phyloP scores from a whole-genome alignment of 495 filamentous ascomycete genomes.

The Endocarpon pusillum region DNA sequence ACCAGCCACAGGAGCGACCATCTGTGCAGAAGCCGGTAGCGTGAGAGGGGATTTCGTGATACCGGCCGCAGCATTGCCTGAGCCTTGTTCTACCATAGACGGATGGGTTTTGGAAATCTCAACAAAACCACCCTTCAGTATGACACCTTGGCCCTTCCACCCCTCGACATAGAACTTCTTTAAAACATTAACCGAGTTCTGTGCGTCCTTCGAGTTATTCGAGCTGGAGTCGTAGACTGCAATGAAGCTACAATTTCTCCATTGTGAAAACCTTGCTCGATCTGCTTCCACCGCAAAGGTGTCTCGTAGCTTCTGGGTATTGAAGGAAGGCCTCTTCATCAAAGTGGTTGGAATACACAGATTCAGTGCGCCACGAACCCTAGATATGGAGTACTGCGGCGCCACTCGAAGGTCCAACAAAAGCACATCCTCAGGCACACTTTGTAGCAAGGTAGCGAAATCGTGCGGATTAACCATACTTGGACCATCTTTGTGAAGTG shows the following conservation, averaged over 20 bases:
- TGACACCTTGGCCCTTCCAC: slow-evolving; percentile 54
- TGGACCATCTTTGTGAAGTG: slow-evolving; percentile 19
- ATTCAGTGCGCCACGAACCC: slow-evolving; percentile 66
- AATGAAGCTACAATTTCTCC: slow-evolving; percentile 57
- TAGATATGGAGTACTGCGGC: slow-evolving; percentile 58
- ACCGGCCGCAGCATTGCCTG: neutral
- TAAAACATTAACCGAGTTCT: slow-evolving; percentile 60
- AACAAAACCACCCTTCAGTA: slow-evolving; percentile 45
- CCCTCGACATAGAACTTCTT: slow-evolving; percentile 83
- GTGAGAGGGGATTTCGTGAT: slow-evolving; percentile 22
- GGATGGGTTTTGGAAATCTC: slow-evolving; percentile 35
- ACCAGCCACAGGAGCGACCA: slow-evolving; percentile 60
- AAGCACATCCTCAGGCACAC: slow-evolving; percentile 38
- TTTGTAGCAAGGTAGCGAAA: slow-evolving; percentile 48
- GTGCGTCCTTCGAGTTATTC: slow-evolving; percentile 57
- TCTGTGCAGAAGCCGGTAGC: slow-evolving; percentile 31
- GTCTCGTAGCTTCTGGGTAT: slow-evolving; percentile 71
- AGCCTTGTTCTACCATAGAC: slow-evolving; percentile 15
- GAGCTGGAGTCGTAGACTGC: slow-evolving; percentile 78
- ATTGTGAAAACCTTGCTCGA: slow-evolving; percentile 55
- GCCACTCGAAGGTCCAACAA: slow-evolving; percentile 81
- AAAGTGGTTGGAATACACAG: slow-evolving; percentile 91
- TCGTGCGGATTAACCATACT: slow-evolving; percentile 45
- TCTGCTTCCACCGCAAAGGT: slow-evolving; percentile 68
- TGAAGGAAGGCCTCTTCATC: slow-evolving; percentile 79